Conservation (phyloP, 2,329 filamentous ascomycete species). For the Parafenestella ontariensis region DNA sequence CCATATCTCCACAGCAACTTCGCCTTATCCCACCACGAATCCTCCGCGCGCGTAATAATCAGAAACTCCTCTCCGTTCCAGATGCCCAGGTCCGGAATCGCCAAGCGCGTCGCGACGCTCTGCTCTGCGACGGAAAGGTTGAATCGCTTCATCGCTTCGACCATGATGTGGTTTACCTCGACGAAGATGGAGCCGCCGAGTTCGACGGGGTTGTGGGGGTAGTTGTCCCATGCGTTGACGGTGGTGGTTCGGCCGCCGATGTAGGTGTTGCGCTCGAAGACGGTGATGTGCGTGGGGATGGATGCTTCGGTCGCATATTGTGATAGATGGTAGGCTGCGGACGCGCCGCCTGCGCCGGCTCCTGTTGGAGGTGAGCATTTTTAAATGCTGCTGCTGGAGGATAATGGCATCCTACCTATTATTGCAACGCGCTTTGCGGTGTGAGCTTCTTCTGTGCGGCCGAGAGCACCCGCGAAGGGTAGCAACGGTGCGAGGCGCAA, state of each 20-base stretch:
- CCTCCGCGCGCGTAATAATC: conserved; percentile 66
- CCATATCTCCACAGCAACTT: conserved; percentile 90
- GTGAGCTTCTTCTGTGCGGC: conserved; percentile 14
- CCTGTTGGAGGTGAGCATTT: conserved; percentile 59
- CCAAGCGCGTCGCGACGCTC: conserved; percentile 42
- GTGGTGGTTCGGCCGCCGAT: conserved; percentile 90
- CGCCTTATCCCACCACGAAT: conserved; percentile 79
- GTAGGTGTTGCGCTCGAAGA: conserved; percentile 81
- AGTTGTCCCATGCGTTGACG: conserved; percentile 77
- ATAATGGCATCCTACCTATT: conserved; percentile 39
- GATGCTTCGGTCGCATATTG: conserved; percentile 69
- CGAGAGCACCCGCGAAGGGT: conserved; percentile 26
- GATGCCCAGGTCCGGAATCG: conserved; percentile 67
- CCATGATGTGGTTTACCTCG: conserved; percentile 79
- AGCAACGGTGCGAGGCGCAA: conserved; percentile 21
- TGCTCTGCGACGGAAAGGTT: conserved; percentile 62
- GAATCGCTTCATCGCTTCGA: conserved; percentile 74
- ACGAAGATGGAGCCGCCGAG: conserved; percentile 94
- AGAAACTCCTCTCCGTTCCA: conserved; percentile 85
- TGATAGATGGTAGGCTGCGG: conserved; percentile 81
- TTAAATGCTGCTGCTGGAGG: neutral
- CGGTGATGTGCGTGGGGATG: conserved; percentile 77
- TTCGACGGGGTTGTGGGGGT: conserved; percentile 73
- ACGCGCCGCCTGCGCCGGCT: conserved; percentile 87
- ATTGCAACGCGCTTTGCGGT: conserved; percentile 45